phyloP scores from a whole-genome alignment of 2,329 filamentous ascomycete genomes.

The Cytospora mali region DNA sequence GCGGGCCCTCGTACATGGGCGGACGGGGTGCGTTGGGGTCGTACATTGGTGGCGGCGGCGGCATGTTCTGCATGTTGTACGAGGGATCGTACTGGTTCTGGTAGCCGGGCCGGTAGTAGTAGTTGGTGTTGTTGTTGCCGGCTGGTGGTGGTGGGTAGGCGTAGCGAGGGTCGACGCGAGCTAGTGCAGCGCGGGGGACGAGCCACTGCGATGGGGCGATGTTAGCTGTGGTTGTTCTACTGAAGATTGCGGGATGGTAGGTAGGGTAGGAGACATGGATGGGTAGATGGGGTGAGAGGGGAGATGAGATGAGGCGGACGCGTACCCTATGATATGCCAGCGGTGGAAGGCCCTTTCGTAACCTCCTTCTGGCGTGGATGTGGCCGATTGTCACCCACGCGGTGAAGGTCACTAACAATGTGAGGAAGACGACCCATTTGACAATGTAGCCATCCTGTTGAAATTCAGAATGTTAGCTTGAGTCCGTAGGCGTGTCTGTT shows the following conservation, averaged over 20 bases:
- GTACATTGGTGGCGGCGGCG: constrained; percentile 60
- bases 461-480: constrained; percentile 1
- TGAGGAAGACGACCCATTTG: constrained; percentile 71
- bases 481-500: background rate
- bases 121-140: constrained; percentile 42
- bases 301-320: background rate
- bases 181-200: constrained; percentile 49
- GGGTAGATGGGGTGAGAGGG: background rate
- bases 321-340: constrained; percentile 71
- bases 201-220: constrained; percentile 48
- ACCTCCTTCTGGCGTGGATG: constrained; percentile 67
- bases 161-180: constrained; percentile 53
- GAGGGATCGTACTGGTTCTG: constrained; percentile 33
- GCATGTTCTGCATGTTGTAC: constrained; percentile 58
- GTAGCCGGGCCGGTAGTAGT: constrained; percentile 41
- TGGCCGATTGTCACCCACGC: constrained; percentile 69
- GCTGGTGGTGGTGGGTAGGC: constrained; percentile 42
- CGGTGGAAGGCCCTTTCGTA: constrained; percentile 66
- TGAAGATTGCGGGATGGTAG: no score
- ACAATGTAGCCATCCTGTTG: constrained; percentile 63
- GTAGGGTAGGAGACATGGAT: constrained; percentile 11
- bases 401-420: constrained; percentile 60
- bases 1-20: constrained; percentile 57
- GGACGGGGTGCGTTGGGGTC: constrained; percentile 55
- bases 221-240: background rate